Conservation (phyloP, 139 green algal genomes). For the Asterochloris sp. region DNA sequence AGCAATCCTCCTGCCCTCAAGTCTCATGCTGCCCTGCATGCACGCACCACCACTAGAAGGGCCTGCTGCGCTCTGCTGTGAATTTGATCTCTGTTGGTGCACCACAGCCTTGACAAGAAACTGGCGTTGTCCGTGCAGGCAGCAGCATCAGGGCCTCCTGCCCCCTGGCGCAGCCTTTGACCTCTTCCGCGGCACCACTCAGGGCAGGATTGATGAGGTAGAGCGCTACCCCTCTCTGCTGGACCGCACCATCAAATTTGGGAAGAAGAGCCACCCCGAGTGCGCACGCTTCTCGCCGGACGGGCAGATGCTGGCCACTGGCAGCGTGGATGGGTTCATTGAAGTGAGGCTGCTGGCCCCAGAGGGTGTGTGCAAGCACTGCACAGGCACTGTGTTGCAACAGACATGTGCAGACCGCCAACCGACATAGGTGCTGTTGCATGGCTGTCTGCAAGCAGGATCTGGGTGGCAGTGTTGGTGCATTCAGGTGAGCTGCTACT, state of each 20-base stretch:
- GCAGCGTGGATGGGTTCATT: slow-evolving; percentile 95
- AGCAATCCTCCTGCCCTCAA: no score
- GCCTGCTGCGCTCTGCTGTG: no score
- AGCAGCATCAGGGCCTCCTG: slow-evolving; percentile 88
- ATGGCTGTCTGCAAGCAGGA: no score
- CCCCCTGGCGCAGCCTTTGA: slow-evolving; percentile 87
- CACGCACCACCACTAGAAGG: no score
- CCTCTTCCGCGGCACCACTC: slow-evolving; percentile 80
- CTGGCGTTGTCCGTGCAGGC: slow-evolving; percentile 45
- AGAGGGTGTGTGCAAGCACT: no score
- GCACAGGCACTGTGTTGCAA: no score
- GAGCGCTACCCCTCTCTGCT: slow-evolving; percentile 70
- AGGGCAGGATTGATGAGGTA: slow-evolving; percentile 79
- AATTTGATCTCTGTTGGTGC: no score
- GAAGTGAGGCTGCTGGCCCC: slow-evolving; percentile 53
- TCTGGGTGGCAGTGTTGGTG: no score
- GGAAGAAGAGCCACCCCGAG: slow-evolving; percentile 71
- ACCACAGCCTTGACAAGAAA: not conserved
- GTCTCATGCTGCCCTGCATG: not conserved
- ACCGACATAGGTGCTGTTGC: no score
- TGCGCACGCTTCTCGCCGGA: slow-evolving; percentile 84
- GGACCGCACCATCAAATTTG: slow-evolving; percentile 71
- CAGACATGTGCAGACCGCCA: no score
- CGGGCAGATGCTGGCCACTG: slow-evolving; percentile 84
- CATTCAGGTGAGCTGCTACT: no score